These are phyloP conservation scores for Chlorella vulgaris DNA, from an alignment of 139 green algal genomes.

Conservation along the genomic window DNA sequence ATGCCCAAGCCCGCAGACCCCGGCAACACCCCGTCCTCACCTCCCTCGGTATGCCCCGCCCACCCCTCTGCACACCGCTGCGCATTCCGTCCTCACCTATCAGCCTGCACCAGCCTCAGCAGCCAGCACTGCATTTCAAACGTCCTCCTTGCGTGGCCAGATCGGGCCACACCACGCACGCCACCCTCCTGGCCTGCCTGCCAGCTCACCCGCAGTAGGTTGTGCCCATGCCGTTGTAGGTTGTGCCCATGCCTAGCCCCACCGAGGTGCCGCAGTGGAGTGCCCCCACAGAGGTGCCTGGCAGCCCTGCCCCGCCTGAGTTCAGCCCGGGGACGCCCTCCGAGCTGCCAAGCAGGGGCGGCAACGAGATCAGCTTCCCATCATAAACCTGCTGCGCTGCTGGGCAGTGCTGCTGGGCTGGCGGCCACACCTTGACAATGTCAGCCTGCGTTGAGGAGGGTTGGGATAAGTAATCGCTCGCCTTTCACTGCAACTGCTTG, in stretches of 20 bases:
- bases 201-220: too few relatives aligned
- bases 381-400: background rate
- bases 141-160: too few relatives aligned
- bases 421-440: too few relatives aligned
- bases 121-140: too few relatives aligned
- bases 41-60: too few relatives aligned
- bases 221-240: too few relatives aligned
- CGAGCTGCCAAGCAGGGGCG: conserved; percentile 7
- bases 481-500: too few relatives aligned
- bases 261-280: background rate
- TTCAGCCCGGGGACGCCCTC: background rate
- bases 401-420: background rate
- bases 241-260: background rate
- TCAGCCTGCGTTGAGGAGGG: too few relatives aligned
- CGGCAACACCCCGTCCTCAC: background rate
- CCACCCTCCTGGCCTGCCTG: too few relatives aligned
- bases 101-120: background rate
- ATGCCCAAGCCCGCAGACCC: background rate
- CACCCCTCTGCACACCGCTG: background rate
- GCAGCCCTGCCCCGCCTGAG: background rate
- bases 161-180: too few relatives aligned
- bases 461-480: too few relatives aligned
- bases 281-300: background rate
- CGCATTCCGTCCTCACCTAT: background rate
- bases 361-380: conserved; percentile 28